Evolutionary conservation across 129 eudicot genomes (phyloP), one percentile per base, ranked within the genome.

Genomic region (Centrapalus pauciflorus): DNA sequence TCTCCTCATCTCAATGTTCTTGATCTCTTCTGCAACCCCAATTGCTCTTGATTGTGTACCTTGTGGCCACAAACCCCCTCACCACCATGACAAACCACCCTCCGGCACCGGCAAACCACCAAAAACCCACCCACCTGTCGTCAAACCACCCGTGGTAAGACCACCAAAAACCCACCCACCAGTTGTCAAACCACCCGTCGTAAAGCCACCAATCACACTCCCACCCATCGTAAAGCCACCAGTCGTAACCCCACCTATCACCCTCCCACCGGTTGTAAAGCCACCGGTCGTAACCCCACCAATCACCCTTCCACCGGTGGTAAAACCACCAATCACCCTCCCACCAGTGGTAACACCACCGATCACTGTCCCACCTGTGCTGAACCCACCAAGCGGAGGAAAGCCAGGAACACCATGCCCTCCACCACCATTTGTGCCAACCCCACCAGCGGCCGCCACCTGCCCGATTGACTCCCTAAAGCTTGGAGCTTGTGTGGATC

Each of bases 401-500:
- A 58, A 66, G 51, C 82, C 84, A 0, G 71, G 79, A 35, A 48
- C 66, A 13, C 73, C 83, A 2, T 77, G 86, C 87, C 89, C 96
- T 14, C 80, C 95, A 11, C 81, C 89, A 4, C 84, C 87, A 0
- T 38, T 60, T 2, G 29, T 45, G 65, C 32, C 76, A 2, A 23
- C 58, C 0, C 45, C 69, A 0, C 10, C 33, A 4, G 29, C 75
- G 3, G 49, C 63, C 0, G 52, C 79, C 10, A 75, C 75, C 0
- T 90, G 97, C 64, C 97, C 97, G 20, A 79, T 84, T 17, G 88
- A 90, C 59, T 64, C 90, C 3, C 66, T 90, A 10, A 90, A 87
- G 76, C 87, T 90, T 1, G 95, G 95, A 21, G 97, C 90, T 29
- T 90, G 97, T 67, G 97, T 87, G 78, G 93, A 90, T 74, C 84